A percentile compares a stretch with the other conserved stretches of the same genome.
phyloP scores from a whole-genome alignment of 805 yeast genomes.

The Starmerella etchellsii region DNA sequence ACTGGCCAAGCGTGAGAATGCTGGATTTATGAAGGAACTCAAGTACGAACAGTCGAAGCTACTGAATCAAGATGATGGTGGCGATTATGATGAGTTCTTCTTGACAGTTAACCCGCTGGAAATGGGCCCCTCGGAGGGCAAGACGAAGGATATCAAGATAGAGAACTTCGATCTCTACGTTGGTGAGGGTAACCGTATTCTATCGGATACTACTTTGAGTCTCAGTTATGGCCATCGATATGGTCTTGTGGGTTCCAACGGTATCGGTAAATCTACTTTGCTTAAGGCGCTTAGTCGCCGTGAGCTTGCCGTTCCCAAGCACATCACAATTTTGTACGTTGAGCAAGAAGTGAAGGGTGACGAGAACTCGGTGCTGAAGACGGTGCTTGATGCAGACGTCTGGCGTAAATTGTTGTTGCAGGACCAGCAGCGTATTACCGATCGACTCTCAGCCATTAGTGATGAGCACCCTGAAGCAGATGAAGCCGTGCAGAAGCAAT shows the following conservation, averaged over 20 bases:
- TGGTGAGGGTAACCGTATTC: constrained; percentile 88
- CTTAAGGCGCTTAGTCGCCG: constrained; percentile 84
- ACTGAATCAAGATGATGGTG: constrained; percentile 45
- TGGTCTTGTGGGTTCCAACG: constrained; percentile 97
- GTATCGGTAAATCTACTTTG: constrained; percentile 97
- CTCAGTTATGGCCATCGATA: constrained; percentile 87
- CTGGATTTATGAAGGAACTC: constrained; percentile 25
- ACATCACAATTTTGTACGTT: constrained; percentile 88
- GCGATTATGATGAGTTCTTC: constrained; percentile 89
- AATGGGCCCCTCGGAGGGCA: constrained; percentile 51
- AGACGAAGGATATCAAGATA: constrained; percentile 89
- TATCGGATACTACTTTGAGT: constrained; percentile 76
- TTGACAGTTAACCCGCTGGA: constrained; percentile 91
- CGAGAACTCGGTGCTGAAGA: constrained; percentile 77
- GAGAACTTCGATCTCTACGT: constrained; percentile 90
- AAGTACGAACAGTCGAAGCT: constrained; percentile 70
- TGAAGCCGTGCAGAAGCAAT: constrained; percentile 42
- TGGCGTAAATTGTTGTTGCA: constrained; percentile 84
- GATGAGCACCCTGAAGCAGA: constrained; percentile 42
- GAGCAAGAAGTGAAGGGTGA: constrained; percentile 96
- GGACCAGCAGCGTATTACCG: constrained; percentile 53
- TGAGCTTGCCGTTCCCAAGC: constrained; percentile 87
- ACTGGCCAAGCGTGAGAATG: constrained; percentile 61
- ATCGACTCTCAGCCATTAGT: constrained; percentile 65
- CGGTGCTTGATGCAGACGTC: constrained; percentile 98